phyloP scores from a whole-genome alignment of 805 yeast genomes.

The Sungouiella blattae region DNA sequence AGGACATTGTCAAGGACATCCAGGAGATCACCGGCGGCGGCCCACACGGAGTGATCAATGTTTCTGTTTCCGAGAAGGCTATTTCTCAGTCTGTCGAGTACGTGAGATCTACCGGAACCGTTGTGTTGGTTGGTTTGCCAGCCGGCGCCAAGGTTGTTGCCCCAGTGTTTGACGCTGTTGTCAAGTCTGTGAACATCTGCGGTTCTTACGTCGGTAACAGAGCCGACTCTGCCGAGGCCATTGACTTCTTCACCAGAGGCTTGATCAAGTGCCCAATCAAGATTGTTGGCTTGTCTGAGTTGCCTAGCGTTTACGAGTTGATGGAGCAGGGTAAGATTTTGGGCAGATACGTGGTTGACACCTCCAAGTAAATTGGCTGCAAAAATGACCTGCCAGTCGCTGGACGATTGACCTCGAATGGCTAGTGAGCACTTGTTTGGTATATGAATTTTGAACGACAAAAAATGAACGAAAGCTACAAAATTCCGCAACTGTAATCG shows the following conservation, averaged over 20 bases:
- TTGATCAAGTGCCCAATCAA: constrained; percentile 69
- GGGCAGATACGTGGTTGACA: constrained; percentile 88
- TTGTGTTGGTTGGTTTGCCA: constrained; percentile 64
- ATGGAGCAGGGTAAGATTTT: constrained; percentile 83
- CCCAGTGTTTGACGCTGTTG: constrained; percentile 69
- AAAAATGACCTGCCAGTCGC: too few relatives aligned
- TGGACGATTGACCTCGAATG: too few relatives aligned
- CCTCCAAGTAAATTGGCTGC: constrained; percentile 31
- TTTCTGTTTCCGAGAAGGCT: constrained; percentile 69
- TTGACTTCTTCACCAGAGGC: constrained; percentile 71
- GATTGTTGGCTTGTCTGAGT: constrained; percentile 70
- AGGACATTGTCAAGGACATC: constrained; percentile 55
- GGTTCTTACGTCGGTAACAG: constrained; percentile 91
- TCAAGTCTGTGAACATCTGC: constrained; percentile 64
- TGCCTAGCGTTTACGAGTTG: constrained; percentile 63
- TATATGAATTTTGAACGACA: too few relatives aligned
- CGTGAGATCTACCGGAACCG: constrained; percentile 32
- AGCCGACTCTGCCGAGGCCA: constrained; percentile 79
- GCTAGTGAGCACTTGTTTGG: too few relatives aligned
- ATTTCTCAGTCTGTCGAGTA: constrained; percentile 46
- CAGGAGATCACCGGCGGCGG: constrained; percentile 64
- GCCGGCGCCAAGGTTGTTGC: constrained; percentile 71
- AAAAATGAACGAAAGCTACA: too few relatives aligned
- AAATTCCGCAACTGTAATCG: too few relatives aligned
- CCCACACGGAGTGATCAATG: constrained; percentile 72